Base-by-base conservation (phyloP, 257 asterid species). In the Orobanche coerulescens region DNA sequence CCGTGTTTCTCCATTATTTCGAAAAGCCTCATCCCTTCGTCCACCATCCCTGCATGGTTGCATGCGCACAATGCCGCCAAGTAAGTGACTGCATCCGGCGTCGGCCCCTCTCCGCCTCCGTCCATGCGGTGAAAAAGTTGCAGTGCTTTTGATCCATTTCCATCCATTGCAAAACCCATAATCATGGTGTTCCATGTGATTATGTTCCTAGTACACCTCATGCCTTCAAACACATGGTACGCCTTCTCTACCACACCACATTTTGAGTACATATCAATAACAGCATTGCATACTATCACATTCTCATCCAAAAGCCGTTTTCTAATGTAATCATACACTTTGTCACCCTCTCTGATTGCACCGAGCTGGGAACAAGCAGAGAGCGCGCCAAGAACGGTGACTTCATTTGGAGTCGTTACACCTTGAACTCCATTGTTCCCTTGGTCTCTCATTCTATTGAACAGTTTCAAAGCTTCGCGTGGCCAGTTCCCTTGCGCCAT, bases 141-240 rank as follows among this genome's bases (percentile, higher is more conserved):
- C 4, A 93, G 51, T 0, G 97, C 97, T 74, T 77, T 81, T 20
- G 15, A 58, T 34, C 97, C 98, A 43, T 89, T 78, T 0, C 97
- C 98, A 24, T 89, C 86, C 82, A 89, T 75, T 11, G 94, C 97
- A 4, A 84, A 78, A 0, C 84, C 97, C 95, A 89, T 89, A 47
- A 93, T 85, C 94, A 93, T 86, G 0, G 98, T 82, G 64, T 89
- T 93, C 98, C 97, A 93, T 2, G 96, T 89, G 69, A 93, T 75
- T 18, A 75, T 18, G 34, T 66, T 80, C 71, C 72, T 74, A 3
- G 26, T 15, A 69, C 93, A 86, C 51, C 52, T 74, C 95, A 89
- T 81, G 15, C 48, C 65, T n/a, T 71, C 66, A 46, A 93, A 93
- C 24, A 83, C 75, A 2, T 31, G 28, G 43, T 73, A 75, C 0